Conservation (phyloP, 73 alveolate genomes). For the Uronychia setigera region DNA sequence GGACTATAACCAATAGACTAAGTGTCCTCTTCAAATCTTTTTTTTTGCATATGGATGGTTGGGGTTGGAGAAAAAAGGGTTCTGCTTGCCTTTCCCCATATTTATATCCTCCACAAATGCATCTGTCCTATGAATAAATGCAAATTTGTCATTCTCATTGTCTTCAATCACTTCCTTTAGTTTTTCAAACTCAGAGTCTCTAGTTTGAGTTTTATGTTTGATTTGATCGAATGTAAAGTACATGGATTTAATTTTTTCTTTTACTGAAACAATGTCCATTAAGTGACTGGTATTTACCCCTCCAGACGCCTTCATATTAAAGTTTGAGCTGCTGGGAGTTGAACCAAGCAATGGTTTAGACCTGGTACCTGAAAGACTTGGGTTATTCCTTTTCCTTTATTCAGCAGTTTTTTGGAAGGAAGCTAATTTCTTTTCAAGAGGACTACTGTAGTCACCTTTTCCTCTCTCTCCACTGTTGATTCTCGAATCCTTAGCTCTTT, state of each 20-base stretch:
- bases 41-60: background rate
- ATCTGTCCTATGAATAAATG: slow-evolving; percentile 31
- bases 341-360: background rate
- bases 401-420: slow-evolving; percentile 58
- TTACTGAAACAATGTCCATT: background rate
- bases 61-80: background rate
- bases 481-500: background rate
- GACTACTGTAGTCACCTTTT: slow-evolving; percentile 9
- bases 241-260: slow-evolving; percentile 9
- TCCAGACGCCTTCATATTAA: background rate
- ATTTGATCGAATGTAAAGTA: slow-evolving; percentile 5
- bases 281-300: background rate
- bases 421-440: slow-evolving; percentile 49
- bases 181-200: slow-evolving; percentile 30
- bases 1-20: background rate
- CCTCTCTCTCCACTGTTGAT: background rate
- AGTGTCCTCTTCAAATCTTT: background rate
- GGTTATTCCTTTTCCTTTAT: slow-evolving; percentile 37
- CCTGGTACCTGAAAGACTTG: background rate
- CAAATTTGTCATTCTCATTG: slow-evolving; percentile 33
- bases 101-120: slow-evolving; percentile 7
- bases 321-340: background rate
- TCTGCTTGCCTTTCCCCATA: no score
- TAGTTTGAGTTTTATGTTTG: background rate
- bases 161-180: slow-evolving; percentile 42